Base-by-base conservation (phyloP, 2,329 filamentous ascomycete species). In the Monilinia polystroma region DNA sequence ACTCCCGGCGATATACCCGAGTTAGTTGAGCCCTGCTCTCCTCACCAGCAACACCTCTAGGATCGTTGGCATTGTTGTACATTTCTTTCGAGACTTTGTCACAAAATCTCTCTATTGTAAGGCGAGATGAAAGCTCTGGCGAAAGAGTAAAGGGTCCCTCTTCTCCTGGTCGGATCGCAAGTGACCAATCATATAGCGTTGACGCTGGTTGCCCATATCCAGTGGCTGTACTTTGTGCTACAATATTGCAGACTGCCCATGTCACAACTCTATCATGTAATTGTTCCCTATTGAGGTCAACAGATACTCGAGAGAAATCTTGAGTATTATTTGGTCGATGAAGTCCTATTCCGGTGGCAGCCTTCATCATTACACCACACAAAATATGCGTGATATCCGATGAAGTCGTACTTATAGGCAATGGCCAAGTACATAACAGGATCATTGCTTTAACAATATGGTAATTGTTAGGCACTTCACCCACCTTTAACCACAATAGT, bases 231-330 rank as follows among this genome's bases (percentile, higher is more conserved):
- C 87, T 88, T 74, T 94, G 91, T 29, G 90, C 88, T 45, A 93
- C 91, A 70, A 94, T 90, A 75, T 95, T 95, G 80, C 90, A 92
- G 4, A 92, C 89, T 1, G 91, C 91, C 91, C 91, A 95, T 1
- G 91, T 94, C 62, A 87, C 87, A 54, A 93, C 86, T 49, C 91
- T 84, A 74, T 95, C 91, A 71, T 90, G 86, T 67, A 93, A 85
- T 73, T 93, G 90, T 75, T 93, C 90, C 73, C 89, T 89, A 72
- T 90, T 90, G 51, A 94, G 81, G 71, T 93, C 88, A 43, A 91
- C 83, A 2, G 87, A 89, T 38, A 90, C 88, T 60, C 90, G 82
- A 1, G 90, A 92, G 76, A 94, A 95, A 76, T 94, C 91, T 76
- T 93, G 90, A 55, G 90, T 91, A 76, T 93, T 88, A 65, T 89